Conservation (phyloP, 768 basidiomycete genomes). For the Leccinum rimulosum region DNA sequence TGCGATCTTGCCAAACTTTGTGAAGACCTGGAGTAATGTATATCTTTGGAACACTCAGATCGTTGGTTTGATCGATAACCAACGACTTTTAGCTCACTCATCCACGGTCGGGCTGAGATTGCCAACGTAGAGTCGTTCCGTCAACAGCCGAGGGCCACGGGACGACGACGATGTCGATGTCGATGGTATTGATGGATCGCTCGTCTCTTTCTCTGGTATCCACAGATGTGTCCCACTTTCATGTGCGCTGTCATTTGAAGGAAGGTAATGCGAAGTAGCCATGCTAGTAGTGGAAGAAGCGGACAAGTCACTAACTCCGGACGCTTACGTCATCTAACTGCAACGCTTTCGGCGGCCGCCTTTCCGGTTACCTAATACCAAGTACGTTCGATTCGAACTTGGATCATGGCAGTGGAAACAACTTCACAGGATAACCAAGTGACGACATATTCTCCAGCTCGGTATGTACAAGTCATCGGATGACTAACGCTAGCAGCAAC, state of each 20-base stretch:
- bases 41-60: constrained; percentile 51
- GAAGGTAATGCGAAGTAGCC: constrained; percentile 1
- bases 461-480: background rate
- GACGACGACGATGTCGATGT: constrained; percentile 22
- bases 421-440: background rate
- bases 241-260: constrained; percentile 3
- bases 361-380: no score
- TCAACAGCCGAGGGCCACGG: constrained; percentile 36
- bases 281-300: constrained; percentile 7
- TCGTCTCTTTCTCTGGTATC: constrained; percentile 31
- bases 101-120: constrained; percentile 86
- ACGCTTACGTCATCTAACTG: constrained; percentile 16
- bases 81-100: constrained; percentile 54
- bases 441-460: background rate
- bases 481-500: background rate
- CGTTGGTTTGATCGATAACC: background rate
- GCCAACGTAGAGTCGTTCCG: constrained; percentile 85
- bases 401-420: no score
- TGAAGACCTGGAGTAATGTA: constrained; percentile 84
- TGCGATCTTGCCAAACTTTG: constrained; percentile 88
- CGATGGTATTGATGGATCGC: constrained; percentile 6
- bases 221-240: constrained; percentile 25
- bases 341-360: background rate
- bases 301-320: background rate
- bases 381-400: no score